These are phyloP conservation scores for Dendrocalamus latiflorus DNA, from an alignment of 202 grass and related monocot species.

Conservation along the genomic window DNA sequence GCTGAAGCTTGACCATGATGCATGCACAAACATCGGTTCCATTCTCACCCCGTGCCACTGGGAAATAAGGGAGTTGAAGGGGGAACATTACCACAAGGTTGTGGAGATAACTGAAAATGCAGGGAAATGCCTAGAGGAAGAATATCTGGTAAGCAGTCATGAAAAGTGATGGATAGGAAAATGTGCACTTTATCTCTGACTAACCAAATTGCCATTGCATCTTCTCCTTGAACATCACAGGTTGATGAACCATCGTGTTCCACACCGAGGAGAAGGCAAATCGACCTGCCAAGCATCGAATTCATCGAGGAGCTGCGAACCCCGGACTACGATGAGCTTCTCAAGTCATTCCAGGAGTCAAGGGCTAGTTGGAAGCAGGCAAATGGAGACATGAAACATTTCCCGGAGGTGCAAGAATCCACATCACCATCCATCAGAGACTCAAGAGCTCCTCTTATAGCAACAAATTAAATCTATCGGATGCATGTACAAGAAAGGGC, in stretches of 20 bases:
- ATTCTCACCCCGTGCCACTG: constrained; percentile 61
- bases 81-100: constrained; percentile 65
- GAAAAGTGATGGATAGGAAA: constrained; percentile 6
- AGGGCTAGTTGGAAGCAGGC: constrained; percentile 49
- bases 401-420: constrained; percentile 32
- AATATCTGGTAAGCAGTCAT: constrained; percentile 70
- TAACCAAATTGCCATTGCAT: constrained; percentile 4
- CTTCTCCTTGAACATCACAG: constrained; percentile 32
- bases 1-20: constrained; percentile 84
- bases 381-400: constrained; percentile 64
- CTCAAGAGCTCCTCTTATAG: constrained; percentile 48
- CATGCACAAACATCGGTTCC: constrained; percentile 61
- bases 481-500: constrained; percentile 41
- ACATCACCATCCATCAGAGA: constrained; percentile 37
- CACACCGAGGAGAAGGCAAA: constrained; percentile 64
- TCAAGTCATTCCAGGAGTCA: constrained; percentile 59
- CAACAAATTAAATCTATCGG: constrained; percentile 51
- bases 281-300: constrained; percentile 57
- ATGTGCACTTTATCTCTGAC: not conserved
- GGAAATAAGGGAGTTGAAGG: constrained; percentile 73
- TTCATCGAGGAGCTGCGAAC: constrained; percentile 84
- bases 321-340: constrained; percentile 62
- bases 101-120: constrained; percentile 68
- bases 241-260: constrained; percentile 88
- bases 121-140: constrained; percentile 79